Evolutionary conservation across 257 asterid genomes (phyloP).

Genomic region (Salvia rosmarinus): DNA sequence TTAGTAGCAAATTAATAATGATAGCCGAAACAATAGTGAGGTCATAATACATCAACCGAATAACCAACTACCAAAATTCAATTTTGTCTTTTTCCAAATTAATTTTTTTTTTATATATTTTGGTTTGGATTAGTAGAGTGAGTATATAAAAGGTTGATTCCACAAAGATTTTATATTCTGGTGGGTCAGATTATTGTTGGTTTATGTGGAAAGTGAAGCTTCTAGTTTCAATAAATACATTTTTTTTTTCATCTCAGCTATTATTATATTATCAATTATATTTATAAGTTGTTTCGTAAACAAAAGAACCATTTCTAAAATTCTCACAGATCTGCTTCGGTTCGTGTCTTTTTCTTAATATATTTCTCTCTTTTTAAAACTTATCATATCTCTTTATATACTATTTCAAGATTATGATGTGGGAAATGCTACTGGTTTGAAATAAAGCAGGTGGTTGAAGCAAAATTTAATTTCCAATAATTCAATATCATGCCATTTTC

Average conservation of each 20-base stretch:
- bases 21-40: not conserved
- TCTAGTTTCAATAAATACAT: not conserved
- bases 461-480: not conserved
- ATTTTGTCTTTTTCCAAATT: not conserved
- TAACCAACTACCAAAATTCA: not conserved
- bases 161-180: not conserved
- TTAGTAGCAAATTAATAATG: not conserved
- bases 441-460: slow-evolving; percentile 37
- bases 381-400: not conserved
- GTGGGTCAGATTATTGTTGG: not conserved
- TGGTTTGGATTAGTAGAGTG: not conserved
- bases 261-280: not conserved
- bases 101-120: not conserved
- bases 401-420: not conserved
- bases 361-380: not conserved
- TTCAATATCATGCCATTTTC: too few relatives aligned
- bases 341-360: not conserved
- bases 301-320: not conserved
- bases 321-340: not conserved
- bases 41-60: not conserved
- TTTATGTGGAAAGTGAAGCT: not conserved
- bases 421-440: slow-evolving; percentile 19
- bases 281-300: not conserved
- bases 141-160: not conserved
- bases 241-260: not conserved